Evolutionary conservation across 768 basidiomycete genomes (phyloP), one percentile per base, ranked within the genome.

Genomic region (Filobasidium floriforme): DNA sequence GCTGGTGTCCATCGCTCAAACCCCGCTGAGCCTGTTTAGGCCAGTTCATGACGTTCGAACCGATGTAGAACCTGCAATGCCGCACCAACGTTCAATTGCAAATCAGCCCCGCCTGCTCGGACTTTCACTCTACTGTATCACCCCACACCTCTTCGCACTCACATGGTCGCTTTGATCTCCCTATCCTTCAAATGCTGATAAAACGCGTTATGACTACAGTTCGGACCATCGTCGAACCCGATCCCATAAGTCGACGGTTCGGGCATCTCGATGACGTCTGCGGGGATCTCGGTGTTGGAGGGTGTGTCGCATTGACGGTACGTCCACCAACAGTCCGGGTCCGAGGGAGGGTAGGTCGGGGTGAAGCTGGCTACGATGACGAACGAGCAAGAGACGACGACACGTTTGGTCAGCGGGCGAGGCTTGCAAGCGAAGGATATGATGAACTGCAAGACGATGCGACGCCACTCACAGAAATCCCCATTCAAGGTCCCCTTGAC

Each of bases 41-140:
- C 80, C 80, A 80, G 70, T 80, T 74, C 57, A 78, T 68, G n/a
- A 80, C 78, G 70, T 81, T 81, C 22, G 76, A 77, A 0, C 81
- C 80, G 66, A 81, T 80, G 72, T 76, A 80, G 72, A 78, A 80
- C 46, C 46, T 49, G 19, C 43, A n/a, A n/a, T n/a, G n/a, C 43
- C 43, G 10, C 43, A 10, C 43, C 43, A 10, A 44, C 71, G 71
- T 74, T 43, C 7, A n/a, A n/a, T n/a, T n/a, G n/a, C 32, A 15
- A 1, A 5, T 63, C 41, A 66, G 61, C 55, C n/a, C n/a, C n/a
- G n/a, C n/a, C n/a, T n/a, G n/a, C n/a, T n/a, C n/a, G n/a, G n/a
- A n/a, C n/a, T n/a, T n/a, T n/a, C n/a, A n/a, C n/a, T n/a, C n/a
- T n/a, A n/a, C n/a, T n/a, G n/a, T n/a, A n/a, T n/a, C n/a, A n/a